These are phyloP conservation scores for Syzygium syzygioides DNA, from an alignment of 441 rosid genomes.

Conservation along the genomic window DNA sequence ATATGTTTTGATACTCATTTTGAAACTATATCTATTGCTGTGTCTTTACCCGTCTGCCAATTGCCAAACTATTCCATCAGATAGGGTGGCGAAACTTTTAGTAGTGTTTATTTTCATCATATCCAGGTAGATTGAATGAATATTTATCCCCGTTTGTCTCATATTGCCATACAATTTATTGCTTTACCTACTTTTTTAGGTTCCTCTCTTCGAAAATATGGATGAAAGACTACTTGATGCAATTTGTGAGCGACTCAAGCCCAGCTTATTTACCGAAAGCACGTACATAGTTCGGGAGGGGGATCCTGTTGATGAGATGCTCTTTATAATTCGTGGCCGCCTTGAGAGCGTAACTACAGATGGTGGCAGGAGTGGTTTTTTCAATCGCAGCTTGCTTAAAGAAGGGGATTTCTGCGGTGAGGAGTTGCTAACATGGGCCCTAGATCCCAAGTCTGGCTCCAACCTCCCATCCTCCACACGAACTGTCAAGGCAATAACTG, in stretches of 20 bases:
- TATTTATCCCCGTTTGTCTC: neutral
- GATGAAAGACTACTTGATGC: slow-evolving; percentile 94
- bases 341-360: slow-evolving; percentile 94
- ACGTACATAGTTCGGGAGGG: slow-evolving; percentile 90
- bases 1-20: neutral
- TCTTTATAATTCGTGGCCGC: slow-evolving; percentile 89
- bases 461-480: slow-evolving; percentile 93
- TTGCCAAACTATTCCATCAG: neutral
- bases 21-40: neutral
- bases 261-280: slow-evolving; percentile 73
- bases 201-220: slow-evolving; percentile 86
- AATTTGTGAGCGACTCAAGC: slow-evolving; percentile 88
- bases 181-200: slow-evolving; percentile 26
- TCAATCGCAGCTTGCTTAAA: slow-evolving; percentile 66
- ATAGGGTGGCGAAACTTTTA: neutral
- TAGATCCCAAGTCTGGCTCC: slow-evolving; percentile 79
- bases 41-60: neutral
- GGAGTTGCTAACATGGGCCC: slow-evolving; percentile 94
- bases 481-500: slow-evolving; percentile 74
- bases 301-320: slow-evolving; percentile 98
- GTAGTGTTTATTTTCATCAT: neutral
- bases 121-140: neutral
- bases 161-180: neutral
- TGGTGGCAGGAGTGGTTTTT: slow-evolving; percentile 96
- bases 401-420: slow-evolving; percentile 96